Percentiles rank a stretch among this genome's conserved stretches.
Conservation (phyloP, 352 stramenopile genomes). For the Globisporangium cystogenes region DNA sequence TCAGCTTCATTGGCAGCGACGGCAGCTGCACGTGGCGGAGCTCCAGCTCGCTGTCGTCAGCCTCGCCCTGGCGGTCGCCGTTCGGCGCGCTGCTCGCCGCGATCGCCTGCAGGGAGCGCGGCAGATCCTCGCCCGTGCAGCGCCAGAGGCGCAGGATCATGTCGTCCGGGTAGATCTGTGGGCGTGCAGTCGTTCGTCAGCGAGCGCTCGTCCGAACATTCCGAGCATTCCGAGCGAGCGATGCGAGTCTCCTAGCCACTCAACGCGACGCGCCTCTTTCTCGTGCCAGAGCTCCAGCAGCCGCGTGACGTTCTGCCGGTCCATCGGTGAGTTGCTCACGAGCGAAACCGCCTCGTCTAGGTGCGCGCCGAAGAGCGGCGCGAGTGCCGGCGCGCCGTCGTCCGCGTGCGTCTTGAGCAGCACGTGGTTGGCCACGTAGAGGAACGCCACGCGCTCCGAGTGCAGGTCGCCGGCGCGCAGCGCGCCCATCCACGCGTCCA, state of each 20-base stretch:
- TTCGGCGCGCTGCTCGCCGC: constrained; percentile 1
- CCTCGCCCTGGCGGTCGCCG: constrained; percentile 4
- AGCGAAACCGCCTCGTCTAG: constrained; percentile 74
- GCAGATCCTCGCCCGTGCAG: constrained; percentile 70
- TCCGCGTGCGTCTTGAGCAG: constrained; percentile 63
- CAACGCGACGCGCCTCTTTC: constrained; percentile 33
- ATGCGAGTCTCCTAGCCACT: no score
- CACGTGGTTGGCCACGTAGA: constrained; percentile 84
- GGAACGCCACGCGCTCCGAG: constrained; percentile 72
- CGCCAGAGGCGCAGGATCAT: constrained; percentile 74
- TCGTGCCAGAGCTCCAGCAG: constrained; percentile 77
- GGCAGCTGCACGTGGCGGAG: constrained; percentile 29
- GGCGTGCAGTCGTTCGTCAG: not conserved
- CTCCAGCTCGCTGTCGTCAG: constrained; percentile 24
- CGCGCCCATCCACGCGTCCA: constrained; percentile 57
- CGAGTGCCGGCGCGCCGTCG: constrained; percentile 7
- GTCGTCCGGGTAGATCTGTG: constrained; percentile 34
- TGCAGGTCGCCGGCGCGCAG: constrained; percentile 72
- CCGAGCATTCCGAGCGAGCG: no score
- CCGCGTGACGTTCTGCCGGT: constrained; percentile 67
- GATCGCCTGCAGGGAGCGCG: constrained; percentile 32
- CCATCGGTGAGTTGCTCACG: constrained; percentile 81
- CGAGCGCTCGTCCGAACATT: no score
- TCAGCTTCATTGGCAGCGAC: constrained; percentile 62
- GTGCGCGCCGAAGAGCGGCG: constrained; percentile 27